Evolutionary conservation across 352 stramenopile species (phyloP), one percentile per base, ranked within the genome.

Genomic region (Phytopythium kandeliae): DNA sequence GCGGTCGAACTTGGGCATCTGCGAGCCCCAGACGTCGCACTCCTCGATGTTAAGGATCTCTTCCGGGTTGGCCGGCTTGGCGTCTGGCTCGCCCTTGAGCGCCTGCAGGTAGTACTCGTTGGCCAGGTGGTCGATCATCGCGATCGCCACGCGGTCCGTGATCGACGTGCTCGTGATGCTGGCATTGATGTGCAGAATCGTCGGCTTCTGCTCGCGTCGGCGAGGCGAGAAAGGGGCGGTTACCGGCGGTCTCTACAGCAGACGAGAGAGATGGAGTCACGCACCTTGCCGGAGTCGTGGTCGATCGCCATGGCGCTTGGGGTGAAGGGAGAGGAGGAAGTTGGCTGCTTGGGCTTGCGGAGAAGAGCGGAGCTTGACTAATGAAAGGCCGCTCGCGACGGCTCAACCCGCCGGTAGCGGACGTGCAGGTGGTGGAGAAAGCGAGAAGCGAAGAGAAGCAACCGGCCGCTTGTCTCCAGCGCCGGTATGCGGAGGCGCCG

Each of bases 131-230:
- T 85, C 64, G 28, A 87, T 53, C 67, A 90, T 83, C 26, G 74
- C 78, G 25, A 63, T 78, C 5, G 76, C 77, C 51, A 90, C 76
- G 19, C 72, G 72, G 13, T 79, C 72, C 16, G 79, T 88, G 34
- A 88, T 69, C 35, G 79, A 90, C 54, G 82, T 75, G 28, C 69
- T 69, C 51, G 79, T 82, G 65, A 90, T 80, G 62, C 76, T 90
- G 2, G 72, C 69, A 47, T 90, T 88, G 65, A 88, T 82, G 63
- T 90, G 79, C 46, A 90, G 55, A 19, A 90, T 67, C n/a, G 70
- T 89, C 43, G 85, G 77, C 57, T 89, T 85, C 63, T 84, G 58
- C 10, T 51, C 4, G 38, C 4, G 19, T 11, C 28, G 11, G 1
- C 9, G 28, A 31, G 28, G 28, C 28, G 28, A 35, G 15, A 16